Evolutionary conservation across 1,139 yeast genomes (phyloP).

Genomic region (Scheffersomyces parashehatae): DNA sequence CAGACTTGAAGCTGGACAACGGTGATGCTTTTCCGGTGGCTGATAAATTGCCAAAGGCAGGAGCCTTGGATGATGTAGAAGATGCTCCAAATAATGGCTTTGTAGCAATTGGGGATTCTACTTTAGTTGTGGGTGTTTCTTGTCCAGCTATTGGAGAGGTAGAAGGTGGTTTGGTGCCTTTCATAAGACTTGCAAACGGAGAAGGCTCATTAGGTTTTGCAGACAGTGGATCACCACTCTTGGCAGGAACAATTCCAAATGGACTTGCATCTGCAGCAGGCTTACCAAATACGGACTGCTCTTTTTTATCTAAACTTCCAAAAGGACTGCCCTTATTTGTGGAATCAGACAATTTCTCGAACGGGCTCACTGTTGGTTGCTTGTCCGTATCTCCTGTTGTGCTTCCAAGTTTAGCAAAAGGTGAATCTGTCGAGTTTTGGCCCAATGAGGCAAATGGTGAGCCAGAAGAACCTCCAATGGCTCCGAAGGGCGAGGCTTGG

Average conservation of each 20-base stretch:
- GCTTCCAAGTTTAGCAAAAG: conserved; percentile 6
- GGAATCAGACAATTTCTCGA: no score
- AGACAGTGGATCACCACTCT: no score
- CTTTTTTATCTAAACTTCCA: not conserved
- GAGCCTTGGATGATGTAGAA: no score
- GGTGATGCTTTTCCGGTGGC: no score
- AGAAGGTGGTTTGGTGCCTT: not conserved
- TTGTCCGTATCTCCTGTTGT: no score
- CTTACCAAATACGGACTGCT: conserved; percentile 4
- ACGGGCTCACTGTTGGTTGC: no score
- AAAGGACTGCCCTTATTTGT: not conserved
- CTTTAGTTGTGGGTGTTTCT: not conserved
- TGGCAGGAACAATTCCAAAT: conserved; percentile 2
- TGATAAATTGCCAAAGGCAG: no score
- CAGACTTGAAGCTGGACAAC: no score
- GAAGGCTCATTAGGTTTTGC: not conserved
- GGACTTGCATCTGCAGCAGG: conserved; percentile 4
- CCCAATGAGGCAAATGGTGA: conserved; percentile 7
- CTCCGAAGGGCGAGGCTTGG: conserved; percentile 11
- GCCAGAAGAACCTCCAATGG: conserved; percentile 7
- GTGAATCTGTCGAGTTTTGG: conserved; percentile 4
- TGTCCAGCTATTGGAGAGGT: no score
- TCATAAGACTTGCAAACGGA: not conserved
- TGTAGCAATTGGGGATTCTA: not conserved
- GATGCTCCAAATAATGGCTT: no score